Conservation (phyloP, 495 filamentous ascomycete genomes). For the Mytilinidion resinicola region DNA sequence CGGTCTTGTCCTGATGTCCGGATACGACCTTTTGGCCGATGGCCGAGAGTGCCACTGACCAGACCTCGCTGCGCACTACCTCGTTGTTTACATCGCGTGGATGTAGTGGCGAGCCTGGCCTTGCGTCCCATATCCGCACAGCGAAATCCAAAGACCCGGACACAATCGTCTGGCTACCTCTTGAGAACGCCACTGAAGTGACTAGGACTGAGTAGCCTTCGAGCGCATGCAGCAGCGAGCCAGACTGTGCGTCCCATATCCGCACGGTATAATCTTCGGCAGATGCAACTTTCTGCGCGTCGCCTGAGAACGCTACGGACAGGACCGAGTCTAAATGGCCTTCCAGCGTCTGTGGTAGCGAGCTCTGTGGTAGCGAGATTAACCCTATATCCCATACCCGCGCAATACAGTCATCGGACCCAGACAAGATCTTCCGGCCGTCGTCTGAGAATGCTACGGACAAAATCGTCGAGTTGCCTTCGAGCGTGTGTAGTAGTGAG, state of each 20-base stretch:
- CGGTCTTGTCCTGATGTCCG: neutral
- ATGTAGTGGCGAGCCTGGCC: neutral
- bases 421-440: neutral
- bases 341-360: neutral
- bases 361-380: neutral
- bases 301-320: neutral
- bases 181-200: conserved; percentile 1
- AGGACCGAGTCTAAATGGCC: conserved; percentile 3
- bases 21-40: no score
- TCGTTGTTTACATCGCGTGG: no score
- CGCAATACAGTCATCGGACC: neutral
- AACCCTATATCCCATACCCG: neutral
- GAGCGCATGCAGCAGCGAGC: neutral
- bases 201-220: neutral
- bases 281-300: neutral
- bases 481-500: conserved; percentile 1
- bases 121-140: conserved; percentile 1
- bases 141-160: neutral
- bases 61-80: no score
- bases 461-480: neutral
- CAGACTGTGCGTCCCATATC: neutral
- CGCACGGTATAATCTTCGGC: neutral
- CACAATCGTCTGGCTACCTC: neutral
- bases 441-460: conserved; percentile 2
- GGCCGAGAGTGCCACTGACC: no score